These are phyloP conservation scores for Auricularia heimuer DNA, from an alignment of 768 basidiomycete species.

Conservation along the genomic window DNA sequence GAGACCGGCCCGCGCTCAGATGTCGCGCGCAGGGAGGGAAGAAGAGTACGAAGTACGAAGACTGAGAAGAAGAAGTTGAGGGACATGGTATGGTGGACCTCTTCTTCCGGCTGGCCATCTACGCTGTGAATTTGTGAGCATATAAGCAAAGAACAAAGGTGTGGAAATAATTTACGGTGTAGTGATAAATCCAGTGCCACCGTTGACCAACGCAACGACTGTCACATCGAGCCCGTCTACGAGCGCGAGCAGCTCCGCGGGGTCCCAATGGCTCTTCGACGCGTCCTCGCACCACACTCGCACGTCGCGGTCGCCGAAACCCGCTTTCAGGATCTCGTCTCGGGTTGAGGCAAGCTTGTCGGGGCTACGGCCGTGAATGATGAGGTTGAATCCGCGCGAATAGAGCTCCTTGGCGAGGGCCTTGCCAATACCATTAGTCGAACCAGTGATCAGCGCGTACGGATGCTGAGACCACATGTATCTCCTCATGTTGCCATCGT, in stretches of 20 bases:
- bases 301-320: not conserved
- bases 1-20: not conserved
- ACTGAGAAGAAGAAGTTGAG: constrained; percentile 8
- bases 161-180: no score
- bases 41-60: constrained; percentile 4
- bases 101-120: constrained; percentile 4
- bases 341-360: constrained; percentile 7
- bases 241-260: constrained; percentile 2
- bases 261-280: constrained; percentile 6
- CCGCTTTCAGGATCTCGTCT: constrained; percentile 5
- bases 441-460: constrained; percentile 9
- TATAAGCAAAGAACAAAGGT: not conserved
- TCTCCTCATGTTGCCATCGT: not conserved
- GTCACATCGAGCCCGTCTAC: constrained; percentile 7
- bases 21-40: constrained; percentile 6
- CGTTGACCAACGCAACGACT: constrained; percentile 6
- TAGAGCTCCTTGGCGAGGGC: constrained; percentile 9
- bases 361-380: constrained; percentile 10
- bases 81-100: constrained; percentile 2
- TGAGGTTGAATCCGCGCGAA: constrained; percentile 7
- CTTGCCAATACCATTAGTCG: constrained; percentile 9
- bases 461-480: not conserved
- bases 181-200: constrained; percentile 1
- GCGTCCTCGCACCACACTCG: not conserved
- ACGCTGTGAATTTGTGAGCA: not conserved